A percentile compares a stretch with the other conserved stretches of the same genome.
Conservation (phyloP, 2,329 filamentous ascomycete genomes). For the Diplodia seriata region DNA sequence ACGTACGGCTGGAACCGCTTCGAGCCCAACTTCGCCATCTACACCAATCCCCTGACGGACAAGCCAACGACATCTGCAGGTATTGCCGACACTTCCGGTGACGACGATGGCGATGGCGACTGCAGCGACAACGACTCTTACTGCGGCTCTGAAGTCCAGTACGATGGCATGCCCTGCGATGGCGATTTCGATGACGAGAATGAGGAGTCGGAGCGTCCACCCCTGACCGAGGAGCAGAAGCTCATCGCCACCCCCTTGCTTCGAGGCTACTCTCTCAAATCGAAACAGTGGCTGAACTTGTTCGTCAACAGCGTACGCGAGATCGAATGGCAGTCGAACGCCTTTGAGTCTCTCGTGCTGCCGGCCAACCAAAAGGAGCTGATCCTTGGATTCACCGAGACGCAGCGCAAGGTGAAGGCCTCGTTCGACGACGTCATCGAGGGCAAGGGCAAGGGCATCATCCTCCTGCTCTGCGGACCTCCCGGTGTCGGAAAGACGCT, state of each 20-base stretch:
- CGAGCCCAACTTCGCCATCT: slow-evolving; percentile 52
- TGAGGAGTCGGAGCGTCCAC: slow-evolving; percentile 37
- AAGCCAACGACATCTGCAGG: slow-evolving; percentile 36
- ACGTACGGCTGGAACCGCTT: slow-evolving; percentile 60
- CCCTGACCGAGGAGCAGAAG: slow-evolving; percentile 41
- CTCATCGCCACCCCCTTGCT: slow-evolving; percentile 41
- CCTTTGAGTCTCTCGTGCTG: slow-evolving; percentile 59
- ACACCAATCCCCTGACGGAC: slow-evolving; percentile 46
- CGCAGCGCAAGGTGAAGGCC: slow-evolving; percentile 48
- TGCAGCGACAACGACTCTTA: slow-evolving; percentile 48
- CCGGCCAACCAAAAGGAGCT: slow-evolving; percentile 56
- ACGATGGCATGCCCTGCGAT: slow-evolving; percentile 39
- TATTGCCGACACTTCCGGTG: neutral
- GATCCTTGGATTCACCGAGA: slow-evolving; percentile 56
- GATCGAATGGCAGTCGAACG: slow-evolving; percentile 54
- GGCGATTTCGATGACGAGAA: slow-evolving; percentile 42
- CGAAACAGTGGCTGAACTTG: slow-evolving; percentile 42
- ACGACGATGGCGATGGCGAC: slow-evolving; percentile 4
- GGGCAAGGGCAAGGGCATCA: slow-evolving; percentile 60
- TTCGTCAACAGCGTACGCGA: slow-evolving; percentile 46
- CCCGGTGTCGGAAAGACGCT: slow-evolving; percentile 61
- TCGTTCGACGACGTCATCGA: slow-evolving; percentile 60
- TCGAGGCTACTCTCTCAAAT: slow-evolving; percentile 42
- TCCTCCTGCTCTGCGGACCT: slow-evolving; percentile 57
- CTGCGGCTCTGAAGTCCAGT: slow-evolving; percentile 39